Base-by-base conservation (phyloP, 2,329 filamentous ascomycete genomes). In the Tolypocladium guangdongense region DNA sequence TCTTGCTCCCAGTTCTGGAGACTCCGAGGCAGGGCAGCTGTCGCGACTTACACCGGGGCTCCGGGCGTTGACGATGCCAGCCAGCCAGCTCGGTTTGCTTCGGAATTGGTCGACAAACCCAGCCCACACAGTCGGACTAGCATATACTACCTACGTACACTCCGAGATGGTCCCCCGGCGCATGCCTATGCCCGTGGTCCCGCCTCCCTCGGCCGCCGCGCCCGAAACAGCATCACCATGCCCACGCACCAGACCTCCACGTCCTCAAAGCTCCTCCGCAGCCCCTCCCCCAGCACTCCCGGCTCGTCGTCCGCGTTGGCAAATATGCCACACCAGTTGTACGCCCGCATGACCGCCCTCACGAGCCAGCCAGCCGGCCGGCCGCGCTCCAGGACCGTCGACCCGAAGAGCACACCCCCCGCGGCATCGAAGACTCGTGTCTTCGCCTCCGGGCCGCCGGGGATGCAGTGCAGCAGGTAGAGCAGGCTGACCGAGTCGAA, bases 161-260 rank as follows among this genome's bases (percentile, higher is more conserved):
- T n/a, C n/a, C n/a, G n/a, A n/a, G n/a, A n/a, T n/a, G n/a, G 6
- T 3, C 27, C 27, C 27, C 27, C 6, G 27, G 6, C 27, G 27
- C 27, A 27, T 27, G 27, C 27, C 27, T 6, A 27, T 27, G 27
- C 27, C 27, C 27, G 6, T 27, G 3, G 27, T 27, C 27, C 27
- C 27, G 27, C 27, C 27, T 6, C 37, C 46, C 58, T 64, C 10
- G 68, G 67, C 56, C 54, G 61, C 33, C 55, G 60, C 10, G 67
- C 71, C n/a, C 49, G 56, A 54, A 71, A 75, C n/a, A 75, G 52
- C 59, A 75, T 50, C 32, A 62, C 58, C 54, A 65, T 65, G 0
- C 73, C 73, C 14, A 72, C 63, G 18, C 73, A 53, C 59, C 65
- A 65, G 0, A 65, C 66, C 54, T 73, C 67, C 1, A 74, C 71